Evolutionary conservation across 495 filamentous ascomycete genomes (phyloP), one percentile per base, ranked within the genome.

Genomic region (Podospora fimiseda): DNA sequence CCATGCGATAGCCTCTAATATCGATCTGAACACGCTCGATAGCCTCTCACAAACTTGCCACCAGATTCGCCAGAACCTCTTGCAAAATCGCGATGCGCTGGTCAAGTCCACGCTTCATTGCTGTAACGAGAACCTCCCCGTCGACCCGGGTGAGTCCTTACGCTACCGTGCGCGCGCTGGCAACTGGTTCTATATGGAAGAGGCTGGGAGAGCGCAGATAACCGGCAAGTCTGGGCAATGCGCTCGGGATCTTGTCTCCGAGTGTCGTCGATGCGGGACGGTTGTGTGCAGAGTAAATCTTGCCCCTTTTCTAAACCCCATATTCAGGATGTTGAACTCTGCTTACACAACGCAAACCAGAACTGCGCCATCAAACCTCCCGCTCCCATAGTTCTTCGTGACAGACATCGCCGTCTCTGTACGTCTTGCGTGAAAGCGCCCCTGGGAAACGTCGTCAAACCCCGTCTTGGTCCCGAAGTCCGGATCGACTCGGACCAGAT

Each of bases 11-110:
- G 84, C 86, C 22, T 78, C 80, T 22, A 74, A 77, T 57, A 76
- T 96, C 56, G 90, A 96, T 65, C 79, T 94, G 14, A 95, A 91
- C 67, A 85, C 87, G 14, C 81, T 95, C 54, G 83, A 95, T 66
- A 81, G 80, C 47, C 78, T 95, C 15, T 87, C 90, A 52, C 74
- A 76, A 33, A 89, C 87, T 40, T 94, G 90, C 66, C 85, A 85
- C 22, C 87, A 89, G 60, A 80, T 92, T 53, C 85, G 84, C 56
- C 79, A 71, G 36, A 86, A 84, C 56, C 74, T 96, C 11, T 67
- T 90, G 18, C 87, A 87, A 52, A 90, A 87, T 63, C 84, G 89
- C 64, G 74, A 72, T 33, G 80, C 82, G 57, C 75, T 96, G 5
- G 71, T 89, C 37, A 76, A 74, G 43, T 83, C 85, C 53, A 89